Conservation (phyloP, 371 early-diverging fungal species). For the Mucor saturninus region DNA sequence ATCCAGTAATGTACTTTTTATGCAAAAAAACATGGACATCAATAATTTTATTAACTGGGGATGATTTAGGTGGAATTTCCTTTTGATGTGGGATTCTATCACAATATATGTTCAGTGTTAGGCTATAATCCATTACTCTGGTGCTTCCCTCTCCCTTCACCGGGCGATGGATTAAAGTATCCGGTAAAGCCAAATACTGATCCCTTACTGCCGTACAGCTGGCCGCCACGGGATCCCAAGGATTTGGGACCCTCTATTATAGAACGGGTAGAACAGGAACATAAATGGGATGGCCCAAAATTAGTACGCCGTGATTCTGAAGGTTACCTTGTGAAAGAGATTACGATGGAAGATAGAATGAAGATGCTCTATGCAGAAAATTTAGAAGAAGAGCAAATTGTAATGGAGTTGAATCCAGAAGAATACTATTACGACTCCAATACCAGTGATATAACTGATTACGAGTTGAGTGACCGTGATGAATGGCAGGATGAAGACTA, state of each 20-base stretch:
- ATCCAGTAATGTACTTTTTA: constrained; percentile 17
- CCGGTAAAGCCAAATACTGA: constrained; percentile 48
- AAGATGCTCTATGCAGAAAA: constrained; percentile 20
- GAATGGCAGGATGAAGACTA: not conserved
- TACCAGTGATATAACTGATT: constrained; percentile 4
- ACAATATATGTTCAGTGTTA: constrained; percentile 82
- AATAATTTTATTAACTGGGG: not conserved
- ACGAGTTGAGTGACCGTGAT: not conserved
- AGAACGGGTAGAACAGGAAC: constrained; percentile 8
- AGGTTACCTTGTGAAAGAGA: constrained; percentile 54
- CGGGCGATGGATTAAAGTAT: constrained; percentile 81
- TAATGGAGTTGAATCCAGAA: constrained; percentile 1
- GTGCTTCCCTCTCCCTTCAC: constrained; percentile 66
- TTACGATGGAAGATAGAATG: constrained; percentile 43
- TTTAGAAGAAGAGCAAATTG: not conserved
- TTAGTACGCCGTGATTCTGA: constrained; percentile 60
- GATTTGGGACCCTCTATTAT: constrained; percentile 21
- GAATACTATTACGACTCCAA: constrained; percentile 17
- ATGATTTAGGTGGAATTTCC: constrained; percentile 72
- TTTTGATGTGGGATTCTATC: constrained; percentile 87
- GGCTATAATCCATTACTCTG: constrained; percentile 71
- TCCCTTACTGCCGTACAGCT: constrained; percentile 28
- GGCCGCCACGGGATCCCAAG: constrained; percentile 42
- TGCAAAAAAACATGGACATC: not conserved
- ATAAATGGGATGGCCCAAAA: not conserved